phyloP scores from a whole-genome alignment of 805 yeast genomes.

The Candida wancherniae region DNA sequence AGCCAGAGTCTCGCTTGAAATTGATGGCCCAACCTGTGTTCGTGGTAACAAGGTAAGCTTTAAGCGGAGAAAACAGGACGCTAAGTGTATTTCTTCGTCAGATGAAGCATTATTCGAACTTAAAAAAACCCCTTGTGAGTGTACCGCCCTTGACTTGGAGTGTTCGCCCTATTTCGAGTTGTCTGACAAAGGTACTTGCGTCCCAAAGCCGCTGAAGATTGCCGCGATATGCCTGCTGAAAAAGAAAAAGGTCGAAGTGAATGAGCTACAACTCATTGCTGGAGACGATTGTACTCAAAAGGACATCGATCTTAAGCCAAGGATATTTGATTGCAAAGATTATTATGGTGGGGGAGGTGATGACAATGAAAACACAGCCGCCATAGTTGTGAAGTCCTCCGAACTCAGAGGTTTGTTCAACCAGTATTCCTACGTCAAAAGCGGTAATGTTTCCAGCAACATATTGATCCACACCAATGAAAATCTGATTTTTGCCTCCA shows the following conservation, averaged over 20 bases:
- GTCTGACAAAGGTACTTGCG: slow-evolving; percentile 44
- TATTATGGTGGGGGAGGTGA: slow-evolving; percentile 8
- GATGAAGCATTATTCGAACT: slow-evolving; percentile 43
- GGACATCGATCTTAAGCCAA: no score
- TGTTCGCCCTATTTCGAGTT: slow-evolving; percentile 50
- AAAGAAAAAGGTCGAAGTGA: slow-evolving; percentile 21
- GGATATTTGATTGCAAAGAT: slow-evolving; percentile 14
- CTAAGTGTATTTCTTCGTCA: slow-evolving; percentile 57
- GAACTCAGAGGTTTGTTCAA: slow-evolving; percentile 49
- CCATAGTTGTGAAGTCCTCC: slow-evolving; percentile 36
- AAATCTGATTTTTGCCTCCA: slow-evolving; percentile 57
- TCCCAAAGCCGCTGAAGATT: slow-evolving; percentile 25
- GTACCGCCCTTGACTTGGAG: slow-evolving; percentile 65
- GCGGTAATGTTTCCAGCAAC: slow-evolving; percentile 26
- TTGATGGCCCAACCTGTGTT: slow-evolving; percentile 47
- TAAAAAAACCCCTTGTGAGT: slow-evolving; percentile 55
- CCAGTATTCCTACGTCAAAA: slow-evolving; percentile 49
- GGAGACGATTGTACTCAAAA: slow-evolving; percentile 41
- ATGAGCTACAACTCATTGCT: slow-evolving; percentile 39
- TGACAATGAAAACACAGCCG: slow-evolving; percentile 1
- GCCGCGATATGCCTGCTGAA: slow-evolving; percentile 22
- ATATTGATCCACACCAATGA: slow-evolving; percentile 54
- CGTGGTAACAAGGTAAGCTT: slow-evolving; percentile 65
- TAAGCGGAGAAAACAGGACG: slow-evolving; percentile 56
- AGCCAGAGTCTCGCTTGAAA: slow-evolving; percentile 39